phyloP scores from a whole-genome alignment of 2,329 filamentous ascomycete genomes.

The Nigrospora osmanthi region DNA sequence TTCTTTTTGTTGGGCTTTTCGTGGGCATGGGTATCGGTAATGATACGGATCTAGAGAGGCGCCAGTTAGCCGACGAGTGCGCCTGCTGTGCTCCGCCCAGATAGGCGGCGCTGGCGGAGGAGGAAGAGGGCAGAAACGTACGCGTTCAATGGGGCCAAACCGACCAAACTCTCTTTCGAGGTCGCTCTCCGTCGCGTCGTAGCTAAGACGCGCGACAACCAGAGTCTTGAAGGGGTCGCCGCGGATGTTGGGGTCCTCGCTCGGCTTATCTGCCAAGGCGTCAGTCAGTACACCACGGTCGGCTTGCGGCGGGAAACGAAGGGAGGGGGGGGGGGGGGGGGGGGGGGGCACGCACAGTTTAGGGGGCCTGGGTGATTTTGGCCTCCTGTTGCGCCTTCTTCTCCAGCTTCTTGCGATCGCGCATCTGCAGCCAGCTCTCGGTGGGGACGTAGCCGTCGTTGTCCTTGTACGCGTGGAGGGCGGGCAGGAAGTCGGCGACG shows the following conservation, averaged over 20 bases:
- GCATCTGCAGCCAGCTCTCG: conserved; percentile 86
- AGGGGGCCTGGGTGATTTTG: conserved; percentile 53
- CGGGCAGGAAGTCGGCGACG: conserved; percentile 66
- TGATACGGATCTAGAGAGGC: conserved; percentile 66
- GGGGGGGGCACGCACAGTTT: conserved; percentile 41
- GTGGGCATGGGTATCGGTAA: conserved; percentile 65
- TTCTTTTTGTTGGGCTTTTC: conserved; percentile 69
- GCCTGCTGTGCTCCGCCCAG: not conserved
- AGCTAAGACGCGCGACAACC: conserved; percentile 84
- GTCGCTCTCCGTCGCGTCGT: conserved; percentile 82
- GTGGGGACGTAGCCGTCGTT: conserved; percentile 71
- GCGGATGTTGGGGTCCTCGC: conserved; percentile 78
- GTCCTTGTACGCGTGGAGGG: conserved; percentile 69
- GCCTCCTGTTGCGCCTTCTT: conserved; percentile 63
- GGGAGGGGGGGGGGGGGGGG: conserved; percentile 1
- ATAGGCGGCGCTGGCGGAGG: too few relatives aligned
- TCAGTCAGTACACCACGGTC: conserved; percentile 6
- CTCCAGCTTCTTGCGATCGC: conserved; percentile 77
- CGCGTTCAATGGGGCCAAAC: conserved; percentile 88
- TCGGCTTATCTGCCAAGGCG: conserved; percentile 60
- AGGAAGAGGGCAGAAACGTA: conserved; percentile 42
- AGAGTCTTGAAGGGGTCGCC: conserved; percentile 94
- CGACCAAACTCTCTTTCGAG: conserved; percentile 89
- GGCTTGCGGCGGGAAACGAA: too few relatives aligned
- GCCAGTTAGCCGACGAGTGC: conserved; percentile 3